Conservation (phyloP, 257 asterid genomes). For the Primulina tabacum region DNA sequence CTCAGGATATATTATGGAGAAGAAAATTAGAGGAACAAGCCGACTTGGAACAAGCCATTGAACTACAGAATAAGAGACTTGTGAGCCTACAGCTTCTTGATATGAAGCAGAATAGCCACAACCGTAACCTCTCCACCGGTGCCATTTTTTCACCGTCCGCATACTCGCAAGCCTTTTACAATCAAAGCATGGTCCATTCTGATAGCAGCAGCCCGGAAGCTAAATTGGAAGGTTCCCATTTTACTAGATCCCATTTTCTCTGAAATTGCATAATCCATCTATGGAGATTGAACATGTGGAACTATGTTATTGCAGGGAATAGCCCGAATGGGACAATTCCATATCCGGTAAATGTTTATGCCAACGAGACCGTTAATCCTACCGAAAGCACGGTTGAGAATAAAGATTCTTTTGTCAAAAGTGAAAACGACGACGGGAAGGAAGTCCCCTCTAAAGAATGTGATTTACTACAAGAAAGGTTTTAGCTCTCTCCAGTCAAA, state of each 20-base stretch:
- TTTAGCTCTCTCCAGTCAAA: constrained; percentile 7
- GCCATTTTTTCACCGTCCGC: constrained; percentile 44
- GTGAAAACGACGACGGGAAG: constrained; percentile 32
- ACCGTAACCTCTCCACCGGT: constrained; percentile 53
- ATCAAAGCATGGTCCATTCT: constrained; percentile 25
- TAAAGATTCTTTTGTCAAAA: constrained; percentile 25
- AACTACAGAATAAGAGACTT: constrained; percentile 56
- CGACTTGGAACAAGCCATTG: constrained; percentile 62
- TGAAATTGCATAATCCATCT: neutral
- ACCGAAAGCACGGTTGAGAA: constrained; percentile 24
- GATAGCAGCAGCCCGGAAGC: constrained; percentile 39
- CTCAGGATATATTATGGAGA: constrained; percentile 60
- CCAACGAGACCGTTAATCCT: constrained; percentile 18
- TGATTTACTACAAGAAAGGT: constrained; percentile 53
- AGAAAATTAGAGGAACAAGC: constrained; percentile 68
- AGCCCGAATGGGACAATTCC: constrained; percentile 23
- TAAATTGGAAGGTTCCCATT: constrained; percentile 34
- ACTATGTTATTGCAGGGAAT: constrained; percentile 39
- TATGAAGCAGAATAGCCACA: constrained; percentile 53
- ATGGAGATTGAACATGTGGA: neutral
- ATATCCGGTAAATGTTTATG: constrained; percentile 20
- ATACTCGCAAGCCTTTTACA: constrained; percentile 44
- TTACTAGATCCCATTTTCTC: neutral
- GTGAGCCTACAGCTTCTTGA: constrained; percentile 65
- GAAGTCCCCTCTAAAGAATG: constrained; percentile 34